Percentiles rank a stretch among this genome's conserved stretches.
phyloP scores from a whole-genome alignment of 805 yeast species.

The Kodamaea hsintzibuensis region DNA sequence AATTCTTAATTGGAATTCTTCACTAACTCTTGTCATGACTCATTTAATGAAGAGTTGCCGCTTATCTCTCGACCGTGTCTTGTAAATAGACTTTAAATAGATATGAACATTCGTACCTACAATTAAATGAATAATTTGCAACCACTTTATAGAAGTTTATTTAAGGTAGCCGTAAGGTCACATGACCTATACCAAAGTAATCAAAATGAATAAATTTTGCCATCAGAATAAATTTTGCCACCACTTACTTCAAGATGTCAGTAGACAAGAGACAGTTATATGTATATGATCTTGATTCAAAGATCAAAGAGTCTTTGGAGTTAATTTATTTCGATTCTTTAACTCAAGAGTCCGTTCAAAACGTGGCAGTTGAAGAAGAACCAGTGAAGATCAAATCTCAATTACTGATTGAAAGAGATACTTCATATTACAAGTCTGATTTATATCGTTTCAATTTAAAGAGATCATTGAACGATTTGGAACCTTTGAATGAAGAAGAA shows the following conservation, averaged over 20 bases:
- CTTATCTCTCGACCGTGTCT: background rate
- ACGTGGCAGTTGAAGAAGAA: background rate
- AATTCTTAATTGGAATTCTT: too few relatives aligned
- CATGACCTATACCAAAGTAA: background rate
- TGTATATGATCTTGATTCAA: slow-evolving; percentile 45
- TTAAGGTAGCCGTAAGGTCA: background rate
- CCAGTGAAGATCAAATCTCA: background rate
- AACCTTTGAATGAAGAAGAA: slow-evolving; percentile 52
- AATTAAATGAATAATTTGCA: background rate
- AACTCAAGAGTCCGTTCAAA: slow-evolving; percentile 21
- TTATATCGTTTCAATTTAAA: slow-evolving; percentile 60
- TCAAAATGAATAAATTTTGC: background rate
- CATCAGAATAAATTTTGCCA: background rate
- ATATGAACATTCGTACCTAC: background rate
- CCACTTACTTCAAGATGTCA: background rate
- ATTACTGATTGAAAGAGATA: slow-evolving; percentile 7
- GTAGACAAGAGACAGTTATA: slow-evolving; percentile 40
- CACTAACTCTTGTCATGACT: too few relatives aligned
- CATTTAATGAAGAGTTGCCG: too few relatives aligned
- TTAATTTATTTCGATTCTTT: slow-evolving; percentile 56
- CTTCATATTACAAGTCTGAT: slow-evolving; percentile 52
- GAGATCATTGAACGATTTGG: slow-evolving; percentile 46
- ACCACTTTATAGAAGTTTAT: too few relatives aligned
- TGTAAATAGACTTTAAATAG: background rate
- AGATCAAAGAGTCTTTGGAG: slow-evolving; percentile 47